phyloP scores from a whole-genome alignment of 768 basidiomycete species.

The Lactarius vividus region DNA sequence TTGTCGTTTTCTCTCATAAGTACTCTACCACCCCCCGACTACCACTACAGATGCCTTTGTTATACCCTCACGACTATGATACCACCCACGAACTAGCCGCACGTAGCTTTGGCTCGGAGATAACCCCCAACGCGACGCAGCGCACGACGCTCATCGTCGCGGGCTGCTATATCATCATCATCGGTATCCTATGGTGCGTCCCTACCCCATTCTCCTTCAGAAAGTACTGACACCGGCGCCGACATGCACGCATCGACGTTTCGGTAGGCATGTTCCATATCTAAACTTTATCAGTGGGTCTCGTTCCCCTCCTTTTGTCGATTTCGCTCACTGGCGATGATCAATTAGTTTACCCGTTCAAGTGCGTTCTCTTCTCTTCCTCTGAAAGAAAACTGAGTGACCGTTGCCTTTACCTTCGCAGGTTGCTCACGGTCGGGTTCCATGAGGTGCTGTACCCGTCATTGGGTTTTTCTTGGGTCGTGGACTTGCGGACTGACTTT shows the following conservation, averaged over 20 bases:
- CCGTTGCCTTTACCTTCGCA: slow-evolving; percentile 29
- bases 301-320: not conserved
- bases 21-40: not conserved
- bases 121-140: slow-evolving; percentile 73
- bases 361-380: slow-evolving; percentile 49
- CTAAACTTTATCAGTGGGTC: slow-evolving; percentile 70
- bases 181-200: slow-evolving; percentile 76
- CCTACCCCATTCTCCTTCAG: not conserved
- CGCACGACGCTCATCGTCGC: slow-evolving; percentile 77
- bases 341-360: slow-evolving; percentile 80
- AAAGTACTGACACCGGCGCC: not conserved
- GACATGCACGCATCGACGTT: slow-evolving; percentile 7
- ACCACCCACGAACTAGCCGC: slow-evolving; percentile 18
- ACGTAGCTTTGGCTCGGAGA: slow-evolving; percentile 30
- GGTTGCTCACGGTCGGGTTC: slow-evolving; percentile 83
- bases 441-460: slow-evolving; percentile 57
- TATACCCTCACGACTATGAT: slow-evolving; percentile 3
- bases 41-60: slow-evolving; percentile 26
- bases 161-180: slow-evolving; percentile 66
- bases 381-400: not conserved
- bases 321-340: not conserved
- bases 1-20: not conserved
- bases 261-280: slow-evolving; percentile 69
- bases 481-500: not conserved
- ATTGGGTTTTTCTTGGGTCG: slow-evolving; percentile 16